Evolutionary conservation across 1,139 yeast genomes (phyloP).

Genomic region (Pichia sp.): DNA sequence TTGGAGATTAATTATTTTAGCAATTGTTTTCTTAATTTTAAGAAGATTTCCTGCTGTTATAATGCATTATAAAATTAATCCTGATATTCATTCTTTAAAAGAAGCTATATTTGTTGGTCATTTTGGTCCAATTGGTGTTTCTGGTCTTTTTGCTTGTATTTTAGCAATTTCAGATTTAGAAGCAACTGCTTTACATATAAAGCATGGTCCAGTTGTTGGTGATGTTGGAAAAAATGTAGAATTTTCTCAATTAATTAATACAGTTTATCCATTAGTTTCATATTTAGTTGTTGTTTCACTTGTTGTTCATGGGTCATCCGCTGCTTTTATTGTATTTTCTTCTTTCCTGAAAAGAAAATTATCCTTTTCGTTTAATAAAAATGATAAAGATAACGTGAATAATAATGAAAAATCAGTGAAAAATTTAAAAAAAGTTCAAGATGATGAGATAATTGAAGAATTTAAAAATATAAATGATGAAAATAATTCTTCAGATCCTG

Average conservation of each 20-base stretch:
- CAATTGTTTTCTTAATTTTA: slow-evolving; percentile 68
- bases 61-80: slow-evolving; percentile 68
- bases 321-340: slow-evolving; percentile 40
- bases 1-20: slow-evolving; percentile 78
- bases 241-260: slow-evolving; percentile 62
- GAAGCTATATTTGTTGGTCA: slow-evolving; percentile 95
- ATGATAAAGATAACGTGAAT: too few relatives aligned
- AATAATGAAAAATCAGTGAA: too few relatives aligned
- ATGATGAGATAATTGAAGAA: too few relatives aligned
- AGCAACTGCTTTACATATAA: slow-evolving; percentile 33
- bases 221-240: slow-evolving; percentile 47
- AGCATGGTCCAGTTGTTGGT: slow-evolving; percentile 48
- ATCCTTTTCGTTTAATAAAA: too few relatives aligned
- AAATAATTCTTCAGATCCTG: too few relatives aligned
- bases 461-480: too few relatives aligned
- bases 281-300: slow-evolving; percentile 82
- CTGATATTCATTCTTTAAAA: slow-evolving; percentile 87
- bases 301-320: slow-evolving; percentile 91
- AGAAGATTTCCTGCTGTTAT: slow-evolving; percentile 85
- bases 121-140: slow-evolving; percentile 97
- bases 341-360: background rate
- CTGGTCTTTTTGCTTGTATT: slow-evolving; percentile 89
- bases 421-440: too few relatives aligned
- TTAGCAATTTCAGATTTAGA: slow-evolving; percentile 74
- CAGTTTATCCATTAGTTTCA: slow-evolving; percentile 84